Evolutionary conservation across 2,329 filamentous ascomycete species (phyloP).

Genomic region (Colletotrichum aenigma): DNA sequence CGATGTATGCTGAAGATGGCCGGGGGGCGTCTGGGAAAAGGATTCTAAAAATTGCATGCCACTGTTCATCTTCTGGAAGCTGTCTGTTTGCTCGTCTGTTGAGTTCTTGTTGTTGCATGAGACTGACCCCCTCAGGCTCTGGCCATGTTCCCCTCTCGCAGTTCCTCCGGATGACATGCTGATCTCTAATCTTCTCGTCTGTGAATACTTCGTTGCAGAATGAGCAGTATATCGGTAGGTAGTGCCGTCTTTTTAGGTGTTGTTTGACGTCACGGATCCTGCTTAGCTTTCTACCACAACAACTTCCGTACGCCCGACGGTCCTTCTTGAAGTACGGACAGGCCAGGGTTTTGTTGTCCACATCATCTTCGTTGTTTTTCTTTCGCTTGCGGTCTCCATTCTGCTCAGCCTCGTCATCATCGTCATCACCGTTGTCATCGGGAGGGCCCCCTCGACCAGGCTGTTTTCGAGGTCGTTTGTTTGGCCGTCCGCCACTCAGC

Average conservation of each 20-base stretch:
- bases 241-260: conserved; percentile 23
- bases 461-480: background rate
- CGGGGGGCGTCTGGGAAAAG: conserved; percentile 22
- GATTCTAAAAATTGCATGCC: conserved; percentile 28
- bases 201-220: background rate
- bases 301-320: conserved; percentile 24
- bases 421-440: background rate
- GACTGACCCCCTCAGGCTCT: conserved; percentile 24
- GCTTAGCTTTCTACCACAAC: conserved; percentile 25
- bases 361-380: background rate
- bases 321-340: conserved; percentile 33
- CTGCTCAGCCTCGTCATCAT: background rate
- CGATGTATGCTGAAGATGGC: conserved; percentile 24
- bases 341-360: conserved; percentile 1
- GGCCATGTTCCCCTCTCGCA: conserved; percentile 7
- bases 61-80: conserved; percentile 25
- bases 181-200: background rate
- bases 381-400: background rate
- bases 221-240: background rate
- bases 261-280: conserved; percentile 32
- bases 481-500: background rate
- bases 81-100: conserved; percentile 15
- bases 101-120: conserved; percentile 24
- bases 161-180: background rate
- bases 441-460: background rate